phyloP scores from a whole-genome alignment of 164 flowering plant species.

The Tetrastigma voinierianum region DNA sequence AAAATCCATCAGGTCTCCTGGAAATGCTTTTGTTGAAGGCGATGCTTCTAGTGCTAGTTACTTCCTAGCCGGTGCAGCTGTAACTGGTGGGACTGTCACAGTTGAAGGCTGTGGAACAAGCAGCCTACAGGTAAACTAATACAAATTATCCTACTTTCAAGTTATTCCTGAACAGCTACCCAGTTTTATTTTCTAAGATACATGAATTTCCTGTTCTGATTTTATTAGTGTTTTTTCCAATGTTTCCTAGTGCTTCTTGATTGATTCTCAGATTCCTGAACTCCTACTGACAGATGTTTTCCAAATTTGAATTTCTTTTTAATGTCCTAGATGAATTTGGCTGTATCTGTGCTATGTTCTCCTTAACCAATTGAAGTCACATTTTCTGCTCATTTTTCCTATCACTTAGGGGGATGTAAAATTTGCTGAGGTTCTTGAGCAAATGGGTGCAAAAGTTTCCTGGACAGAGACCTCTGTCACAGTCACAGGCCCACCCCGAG shows the following conservation, averaged over 20 bases:
- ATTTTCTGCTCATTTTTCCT: background rate
- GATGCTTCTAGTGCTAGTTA: conserved; percentile 99
- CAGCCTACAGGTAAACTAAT: conserved; percentile 82
- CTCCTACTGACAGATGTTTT: background rate
- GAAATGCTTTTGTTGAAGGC: conserved; percentile 94
- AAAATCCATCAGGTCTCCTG: conserved; percentile 67
- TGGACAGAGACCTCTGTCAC: conserved; percentile 98
- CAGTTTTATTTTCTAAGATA: background rate
- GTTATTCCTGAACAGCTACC: background rate
- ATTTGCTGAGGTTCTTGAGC: conserved; percentile 96
- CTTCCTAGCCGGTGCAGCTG: conserved; percentile 97
- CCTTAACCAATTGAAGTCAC: background rate
- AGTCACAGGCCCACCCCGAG: conserved; percentile 81
- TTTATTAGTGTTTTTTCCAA: background rate
- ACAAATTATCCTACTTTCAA: background rate
- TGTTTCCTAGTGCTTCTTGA: background rate
- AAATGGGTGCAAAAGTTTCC: conserved; percentile 93
- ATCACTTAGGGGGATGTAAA: conserved; percentile 86
- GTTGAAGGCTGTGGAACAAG: conserved; percentile 99
- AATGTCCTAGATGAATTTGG: background rate
- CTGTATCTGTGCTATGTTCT: background rate
- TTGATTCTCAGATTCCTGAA: background rate
- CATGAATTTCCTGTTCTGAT: background rate
- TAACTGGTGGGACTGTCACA: conserved; percentile 96
- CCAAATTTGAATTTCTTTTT: background rate